Percentiles rank a stretch among this genome's conserved stretches.
Evolutionary conservation across 306 rosid species (phyloP).

Genomic region (Pueraria montana): DNA sequence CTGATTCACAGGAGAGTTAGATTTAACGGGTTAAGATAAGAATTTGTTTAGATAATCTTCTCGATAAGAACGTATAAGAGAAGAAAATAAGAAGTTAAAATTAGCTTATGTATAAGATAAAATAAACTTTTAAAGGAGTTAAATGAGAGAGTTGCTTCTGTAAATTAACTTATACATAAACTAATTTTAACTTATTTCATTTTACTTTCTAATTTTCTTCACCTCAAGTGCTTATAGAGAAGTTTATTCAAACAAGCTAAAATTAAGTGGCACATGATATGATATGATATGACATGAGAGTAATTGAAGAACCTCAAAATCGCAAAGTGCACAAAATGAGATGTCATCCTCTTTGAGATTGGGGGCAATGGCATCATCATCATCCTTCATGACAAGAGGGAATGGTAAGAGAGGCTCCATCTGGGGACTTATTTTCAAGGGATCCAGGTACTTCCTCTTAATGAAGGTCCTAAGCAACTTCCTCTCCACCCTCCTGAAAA

Average conservation of each 20-base stretch:
- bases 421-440: constrained; percentile 61
- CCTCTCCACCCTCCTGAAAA: constrained; percentile 83
- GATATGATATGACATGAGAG: neutral
- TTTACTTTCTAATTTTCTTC: too few relatives aligned
- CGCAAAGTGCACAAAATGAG: constrained; percentile 87
- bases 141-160: too few relatives aligned
- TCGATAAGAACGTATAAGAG: neutral
- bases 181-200: neutral
- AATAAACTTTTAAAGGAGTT: too few relatives aligned
- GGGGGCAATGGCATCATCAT: constrained; percentile 81
- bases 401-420: constrained; percentile 86
- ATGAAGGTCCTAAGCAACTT: constrained; percentile 81
- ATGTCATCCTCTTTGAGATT: constrained; percentile 71
- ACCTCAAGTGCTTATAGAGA: neutral
- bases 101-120: too few relatives aligned
- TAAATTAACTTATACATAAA: neutral
- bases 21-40: neutral
- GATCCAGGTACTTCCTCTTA: constrained; percentile 86
- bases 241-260: neutral
- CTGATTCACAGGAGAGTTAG: constrained; percentile 45
- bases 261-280: neutral
- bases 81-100: too few relatives aligned
- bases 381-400: constrained; percentile 81
- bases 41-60: neutral
- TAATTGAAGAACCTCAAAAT: constrained; percentile 67